Base-by-base conservation (phyloP, 441 rosid species). In the Mallotus repandus region DNA sequence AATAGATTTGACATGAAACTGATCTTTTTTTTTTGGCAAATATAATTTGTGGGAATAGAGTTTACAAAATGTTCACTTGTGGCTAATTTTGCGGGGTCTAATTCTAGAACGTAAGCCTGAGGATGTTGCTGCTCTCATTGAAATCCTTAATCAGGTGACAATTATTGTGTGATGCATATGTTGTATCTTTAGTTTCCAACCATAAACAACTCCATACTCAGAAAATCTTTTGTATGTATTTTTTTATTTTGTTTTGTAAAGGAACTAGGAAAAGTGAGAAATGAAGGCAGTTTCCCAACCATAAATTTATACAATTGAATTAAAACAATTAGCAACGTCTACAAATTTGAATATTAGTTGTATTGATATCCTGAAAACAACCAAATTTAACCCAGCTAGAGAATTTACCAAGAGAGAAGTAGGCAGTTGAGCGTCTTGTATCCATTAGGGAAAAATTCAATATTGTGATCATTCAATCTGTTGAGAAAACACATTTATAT, bases 51-150 rank as follows among this genome's bases (percentile, higher is more conserved):
- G 48, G 14, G 3, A 59, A 32, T 13, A 57, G 12, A 63, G 65
- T 52, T 22, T 64, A 45, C 50, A 54, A 5, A 38, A 35, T 70
- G 41, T 54, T 66, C 35, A 21, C 48, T 49, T 43, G 8, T 38
- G 77, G 21, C 45, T 76, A 8, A 59, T 67, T 73, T 72, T 77
- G 45, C 91, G 91, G 98, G 97, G 93, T 65, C 76, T 89, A 62
- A 80, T 94, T 61, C 83, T 92, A 50, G 97, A 92, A 77, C 77
- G 60, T 41, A 89, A 85, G 75, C 93, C 93, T 13, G 81, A 84
- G 73, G 93, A 89, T 67, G 97, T 97, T 78, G 94, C 94, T 76
- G 86, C 91, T 58, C 72, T 89, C 48, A 85, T 94, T 80, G 88
- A 86, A 76, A 54, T 79, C 65, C 85, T 89, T 74, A 77, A 81